These are phyloP conservation scores for Scheffersomyces illinoinensis DNA, from an alignment of 1,139 yeast genomes.

Conservation along the genomic window DNA sequence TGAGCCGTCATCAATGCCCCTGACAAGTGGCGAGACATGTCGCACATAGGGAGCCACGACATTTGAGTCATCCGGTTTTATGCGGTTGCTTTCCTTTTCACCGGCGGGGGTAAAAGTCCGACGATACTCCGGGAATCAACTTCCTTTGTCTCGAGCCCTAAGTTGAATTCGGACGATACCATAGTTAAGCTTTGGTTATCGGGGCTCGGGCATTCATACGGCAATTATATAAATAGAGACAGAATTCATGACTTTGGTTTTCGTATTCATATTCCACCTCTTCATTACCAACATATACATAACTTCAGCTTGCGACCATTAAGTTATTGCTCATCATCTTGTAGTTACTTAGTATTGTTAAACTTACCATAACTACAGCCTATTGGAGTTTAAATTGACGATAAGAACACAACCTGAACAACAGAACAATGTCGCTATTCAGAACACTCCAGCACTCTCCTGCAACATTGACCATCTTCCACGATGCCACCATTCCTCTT, in stretches of 20 bases:
- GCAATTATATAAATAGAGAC: background rate
- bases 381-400: too few species aligned
- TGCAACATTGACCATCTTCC: slow-evolving; percentile 46
- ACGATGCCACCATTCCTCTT: slow-evolving; percentile 36
- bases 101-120: background rate
- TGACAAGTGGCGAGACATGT: background rate
- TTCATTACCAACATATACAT: background rate
- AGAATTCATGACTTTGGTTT: background rate
- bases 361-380: background rate
- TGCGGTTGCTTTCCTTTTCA: background rate
- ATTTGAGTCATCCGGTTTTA: background rate
- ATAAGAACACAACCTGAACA: background rate
- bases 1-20: background rate
- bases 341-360: background rate
- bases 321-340: too few species aligned
- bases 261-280: background rate
- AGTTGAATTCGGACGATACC: background rate
- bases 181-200: background rate
- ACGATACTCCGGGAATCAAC: background rate
- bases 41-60: background rate
- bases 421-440: slow-evolving; percentile 35
- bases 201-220: background rate
- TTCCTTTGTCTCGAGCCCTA: background rate
- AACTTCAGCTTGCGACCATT: background rate
- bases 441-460: slow-evolving; percentile 47